Evolutionary conservation across 2,329 filamentous ascomycete genomes (phyloP), one percentile per base, ranked within the genome.

Genomic region (Paracoccidioides lutzii): DNA sequence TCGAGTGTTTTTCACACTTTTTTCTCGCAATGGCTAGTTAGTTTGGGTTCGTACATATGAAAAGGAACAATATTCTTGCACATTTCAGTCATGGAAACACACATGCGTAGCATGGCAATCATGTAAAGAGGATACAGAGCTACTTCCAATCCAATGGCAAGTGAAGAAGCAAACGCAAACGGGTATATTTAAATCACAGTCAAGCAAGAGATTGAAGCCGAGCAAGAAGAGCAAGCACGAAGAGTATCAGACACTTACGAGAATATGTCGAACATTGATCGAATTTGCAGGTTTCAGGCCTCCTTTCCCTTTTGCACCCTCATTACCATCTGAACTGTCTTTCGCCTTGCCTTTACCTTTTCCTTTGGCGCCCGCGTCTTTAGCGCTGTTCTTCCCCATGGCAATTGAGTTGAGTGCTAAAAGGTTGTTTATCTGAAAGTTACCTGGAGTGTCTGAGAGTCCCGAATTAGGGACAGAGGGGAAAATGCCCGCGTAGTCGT

Each of bases 251-350:
- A 30, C 35, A 66, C 71, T 55, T 70, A 77, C 75, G 60, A 84
- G 73, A 59, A 85, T 84, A 67, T 85, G 82, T 42, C 82, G 75
- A 53, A 79, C 80, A 64, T 84, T 84, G 67, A 85, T 82, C n/a
- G 76, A 76, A 52, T 77, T 81, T 4, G 81, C 81, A 6, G 78
- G 73, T 65, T 84, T 84, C 60, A 79, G 69, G 58, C 75, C 76
- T 58, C 75, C 76, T 58, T 71, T 72, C 53, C 62, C 60, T 15
- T 65, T 67, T 41, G 66, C 65, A 38, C 61, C 60, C 54, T 67
- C 67, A n/a, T 67, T 64, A 12, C 64, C 65, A 35, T 66, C 65
- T 43, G 59, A 59, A 33, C 49, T 52, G 38, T 70, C 70, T 59
- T 74, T 73, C 54, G 66, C 68, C 58, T 74, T 74, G 53, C 68